Evolutionary conservation across 495 filamentous ascomycete species (phyloP), one percentile per base, ranked within the genome.

Genomic region (Aspergillus conjunctus): DNA sequence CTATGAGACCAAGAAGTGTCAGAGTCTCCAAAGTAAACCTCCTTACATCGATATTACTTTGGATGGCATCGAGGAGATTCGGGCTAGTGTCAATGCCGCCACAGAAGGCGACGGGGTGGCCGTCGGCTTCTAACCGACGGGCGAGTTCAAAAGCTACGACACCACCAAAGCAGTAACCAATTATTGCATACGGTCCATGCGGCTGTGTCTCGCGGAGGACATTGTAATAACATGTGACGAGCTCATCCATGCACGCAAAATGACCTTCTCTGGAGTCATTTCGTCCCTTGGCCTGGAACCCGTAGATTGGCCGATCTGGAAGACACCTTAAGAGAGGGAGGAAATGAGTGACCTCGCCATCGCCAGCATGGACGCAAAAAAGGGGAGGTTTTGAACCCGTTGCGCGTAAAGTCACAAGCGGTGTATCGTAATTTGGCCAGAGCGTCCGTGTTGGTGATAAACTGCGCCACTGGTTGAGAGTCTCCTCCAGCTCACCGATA

Each of bases 271-370:
- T n/a, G 15, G 15, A 9, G 15, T 12, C 14, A 8, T 46, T 46
- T 12, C 18, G 18, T 12, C 43, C 43, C 1, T 17, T 12, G 1
- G 43, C 18, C 14, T 17, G 43, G 43, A 46, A 17, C 14, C 14
- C 43, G 43, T 46, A 46, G 15, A 46, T 17, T 8, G 43, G 43
- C 7, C 74, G 72, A 56, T 79, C 73, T 12, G 65, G 56, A 52
- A 83, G 59, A 46, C 78, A 67, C 2, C 75, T 55, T 3, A 75
- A 73, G 3, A 86, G 62, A 7, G 66, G 60, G 51, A 85, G 65
- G 68, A 86, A 86, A 53, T 83, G 73, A 8, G 85, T 71, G 1
- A 85, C 67, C 48, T 85, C 81, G 31, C 81, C 83, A 7, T 77
- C 68, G 10, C 81, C 83, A 0, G 83, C 81, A 57, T 86, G 83